phyloP scores from a whole-genome alignment of 2,329 filamentous ascomycete genomes.

The Colletotrichum theobromicola region DNA sequence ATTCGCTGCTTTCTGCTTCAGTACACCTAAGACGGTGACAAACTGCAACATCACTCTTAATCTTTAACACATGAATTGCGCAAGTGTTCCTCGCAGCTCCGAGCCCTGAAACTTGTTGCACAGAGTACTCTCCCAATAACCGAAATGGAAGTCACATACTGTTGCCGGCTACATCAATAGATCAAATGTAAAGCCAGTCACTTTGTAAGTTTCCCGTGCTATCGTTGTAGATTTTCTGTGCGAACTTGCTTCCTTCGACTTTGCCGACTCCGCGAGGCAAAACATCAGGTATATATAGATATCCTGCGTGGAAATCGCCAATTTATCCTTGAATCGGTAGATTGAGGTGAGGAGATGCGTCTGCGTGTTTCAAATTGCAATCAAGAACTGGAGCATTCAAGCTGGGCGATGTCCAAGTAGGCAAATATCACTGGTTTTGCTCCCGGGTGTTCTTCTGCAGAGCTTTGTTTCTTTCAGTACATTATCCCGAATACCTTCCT shows the following conservation, averaged over 20 bases:
- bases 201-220: neutral
- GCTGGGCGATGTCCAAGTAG: neutral
- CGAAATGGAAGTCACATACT: too few relatives aligned
- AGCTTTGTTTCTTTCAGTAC: accelerated
- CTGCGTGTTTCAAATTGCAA: neutral
- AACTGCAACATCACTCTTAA: neutral
- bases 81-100: neutral
- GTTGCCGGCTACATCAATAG: neutral
- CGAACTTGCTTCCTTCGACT: too few relatives aligned
- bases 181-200: neutral
- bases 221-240: neutral
- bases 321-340: too few relatives aligned
- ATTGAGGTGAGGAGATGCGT: too few relatives aligned
- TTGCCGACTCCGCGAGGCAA: too few relatives aligned
- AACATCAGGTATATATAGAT: neutral
- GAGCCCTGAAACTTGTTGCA: neutral
- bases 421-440: neutral
- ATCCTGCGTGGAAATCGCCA: neutral
- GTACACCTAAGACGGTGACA: neutral
- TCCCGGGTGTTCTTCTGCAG: accelerated
- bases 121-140: neutral
- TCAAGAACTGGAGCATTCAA: accelerated
- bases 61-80: neutral
- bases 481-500: neutral
- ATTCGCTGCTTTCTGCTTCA: accelerated